phyloP scores from a whole-genome alignment of 169 alveolate genomes.

The Cytauxzoon felis region DNA sequence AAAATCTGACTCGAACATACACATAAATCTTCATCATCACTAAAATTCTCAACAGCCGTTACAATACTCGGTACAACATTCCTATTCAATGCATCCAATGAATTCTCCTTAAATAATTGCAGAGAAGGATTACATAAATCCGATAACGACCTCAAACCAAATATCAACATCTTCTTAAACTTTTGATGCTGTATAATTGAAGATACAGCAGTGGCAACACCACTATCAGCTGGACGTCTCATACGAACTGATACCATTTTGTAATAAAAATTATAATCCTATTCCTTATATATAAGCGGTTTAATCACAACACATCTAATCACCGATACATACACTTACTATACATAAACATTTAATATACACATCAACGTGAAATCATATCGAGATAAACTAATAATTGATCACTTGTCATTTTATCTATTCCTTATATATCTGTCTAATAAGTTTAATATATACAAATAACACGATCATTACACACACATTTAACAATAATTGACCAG shows the following conservation, averaged over 20 bases:
- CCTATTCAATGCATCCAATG: conserved; percentile 83
- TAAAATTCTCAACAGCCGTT: conserved; percentile 82
- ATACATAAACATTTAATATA: too few relatives aligned
- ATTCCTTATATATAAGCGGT: too few relatives aligned
- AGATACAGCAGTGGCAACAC: conserved; percentile 89
- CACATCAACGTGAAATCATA: too few relatives aligned
- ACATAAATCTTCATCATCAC: conserved; percentile 86
- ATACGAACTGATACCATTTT: conserved; percentile 63
- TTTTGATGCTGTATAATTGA: conserved; percentile 87
- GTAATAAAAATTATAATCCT: too few relatives aligned
- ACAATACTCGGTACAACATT: conserved; percentile 80
- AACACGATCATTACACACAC: too few relatives aligned
- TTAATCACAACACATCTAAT: too few relatives aligned
- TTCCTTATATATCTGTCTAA: too few relatives aligned
- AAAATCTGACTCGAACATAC: conserved; percentile 75
- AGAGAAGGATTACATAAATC: conserved; percentile 86
- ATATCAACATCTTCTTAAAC: conserved; percentile 88
- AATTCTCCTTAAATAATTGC: conserved; percentile 83
- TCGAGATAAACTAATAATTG: too few relatives aligned
- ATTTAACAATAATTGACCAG: too few relatives aligned
- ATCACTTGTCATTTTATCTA: too few relatives aligned
- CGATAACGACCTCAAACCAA: conserved; percentile 86
- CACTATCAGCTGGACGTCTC: conserved; percentile 84
- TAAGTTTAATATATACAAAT: too few relatives aligned
- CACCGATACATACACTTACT: too few relatives aligned